A percentile compares a stretch with the other conserved stretches of the same genome.
These are phyloP conservation scores for Ogataea allantospora DNA, from an alignment of 805 yeast genomes.

Conservation along the genomic window DNA sequence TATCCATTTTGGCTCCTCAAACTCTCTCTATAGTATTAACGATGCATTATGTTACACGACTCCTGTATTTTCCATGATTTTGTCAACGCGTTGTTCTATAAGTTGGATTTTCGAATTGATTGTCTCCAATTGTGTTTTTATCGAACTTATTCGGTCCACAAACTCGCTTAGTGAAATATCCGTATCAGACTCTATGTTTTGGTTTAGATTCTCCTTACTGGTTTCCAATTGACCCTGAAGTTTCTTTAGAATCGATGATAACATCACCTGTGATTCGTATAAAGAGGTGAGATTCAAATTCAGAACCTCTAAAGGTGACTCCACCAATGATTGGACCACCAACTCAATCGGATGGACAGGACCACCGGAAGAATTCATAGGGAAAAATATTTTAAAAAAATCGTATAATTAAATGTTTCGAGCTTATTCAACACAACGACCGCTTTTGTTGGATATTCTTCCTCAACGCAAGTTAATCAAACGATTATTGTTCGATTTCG, in stretches of 20 bases:
- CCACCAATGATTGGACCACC: slow-evolving; percentile 54
- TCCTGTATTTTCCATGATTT: slow-evolving; percentile 22
- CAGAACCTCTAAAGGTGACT: slow-evolving; percentile 51
- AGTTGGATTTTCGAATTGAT: slow-evolving; percentile 32
- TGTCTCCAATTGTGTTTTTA: slow-evolving; percentile 26
- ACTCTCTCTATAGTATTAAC: slow-evolving; percentile 8
- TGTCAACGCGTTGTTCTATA: slow-evolving; percentile 38
- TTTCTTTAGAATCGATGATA: slow-evolving; percentile 46
- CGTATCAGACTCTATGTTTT: slow-evolving; percentile 2
- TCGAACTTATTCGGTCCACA: slow-evolving; percentile 23
- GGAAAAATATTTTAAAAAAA: not conserved
- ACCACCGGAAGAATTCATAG: slow-evolving; percentile 3
- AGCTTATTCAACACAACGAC: slow-evolving; percentile 24
- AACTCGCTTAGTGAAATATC: slow-evolving; percentile 16
- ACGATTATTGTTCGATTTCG: slow-evolving; percentile 63
- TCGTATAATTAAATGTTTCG: slow-evolving; percentile 1
- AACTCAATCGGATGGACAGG: slow-evolving; percentile 58
- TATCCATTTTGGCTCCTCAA: slow-evolving; percentile 66
- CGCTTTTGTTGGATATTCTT: slow-evolving; percentile 45
- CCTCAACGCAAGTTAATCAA: slow-evolving; percentile 61
- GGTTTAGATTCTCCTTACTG: slow-evolving; percentile 15
- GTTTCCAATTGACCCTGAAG: slow-evolving; percentile 35
- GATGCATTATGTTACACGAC: slow-evolving; percentile 9
- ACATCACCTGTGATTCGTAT: slow-evolving; percentile 55
- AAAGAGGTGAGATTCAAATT: slow-evolving; percentile 50